Percentiles rank a stretch among this genome's conserved stretches.
Conservation (phyloP, 495 filamentous ascomycete genomes). For the Hyphodiscus hymeniophilus region DNA sequence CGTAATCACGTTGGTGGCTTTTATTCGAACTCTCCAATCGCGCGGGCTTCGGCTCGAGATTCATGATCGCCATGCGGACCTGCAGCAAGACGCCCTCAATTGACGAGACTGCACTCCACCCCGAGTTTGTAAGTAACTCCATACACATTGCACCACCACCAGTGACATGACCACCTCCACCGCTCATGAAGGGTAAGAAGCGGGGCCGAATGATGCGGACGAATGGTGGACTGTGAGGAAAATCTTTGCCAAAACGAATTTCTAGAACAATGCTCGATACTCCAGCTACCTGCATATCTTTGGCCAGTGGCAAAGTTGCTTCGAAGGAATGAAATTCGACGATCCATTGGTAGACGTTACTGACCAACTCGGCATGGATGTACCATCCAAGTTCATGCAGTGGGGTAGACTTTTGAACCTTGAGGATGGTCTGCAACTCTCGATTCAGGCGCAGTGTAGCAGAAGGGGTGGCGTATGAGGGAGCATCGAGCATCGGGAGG, state of each 20-base stretch:
- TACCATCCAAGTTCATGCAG: slow-evolving; percentile 79
- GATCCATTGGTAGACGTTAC: slow-evolving; percentile 88
- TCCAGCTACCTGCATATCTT: slow-evolving; percentile 58
- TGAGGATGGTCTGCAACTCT: slow-evolving; percentile 52
- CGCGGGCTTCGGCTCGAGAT: slow-evolving; percentile 61
- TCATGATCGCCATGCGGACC: slow-evolving; percentile 70
- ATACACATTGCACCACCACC: slow-evolving; percentile 85
- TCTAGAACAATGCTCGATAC: slow-evolving; percentile 69
- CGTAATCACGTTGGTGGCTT: slow-evolving; percentile 43
- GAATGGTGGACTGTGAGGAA: slow-evolving; percentile 75
- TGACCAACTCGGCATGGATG: slow-evolving; percentile 46
- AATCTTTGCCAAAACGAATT: slow-evolving; percentile 66
- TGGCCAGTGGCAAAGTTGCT: slow-evolving; percentile 53
- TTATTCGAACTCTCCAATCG: slow-evolving; percentile 38
- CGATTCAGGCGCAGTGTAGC: slow-evolving; percentile 56
- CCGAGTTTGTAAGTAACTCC: slow-evolving; percentile 78
- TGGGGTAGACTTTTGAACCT: slow-evolving; percentile 53
- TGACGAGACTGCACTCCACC: slow-evolving; percentile 65
- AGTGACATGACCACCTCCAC: slow-evolving; percentile 87
- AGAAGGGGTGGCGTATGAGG: slow-evolving; percentile 56
- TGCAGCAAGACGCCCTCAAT: slow-evolving; percentile 80
- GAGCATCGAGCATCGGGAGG: slow-evolving; percentile 51
- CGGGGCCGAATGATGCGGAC: slow-evolving; percentile 76
- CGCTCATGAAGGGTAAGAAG: slow-evolving; percentile 59
- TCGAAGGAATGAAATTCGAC: slow-evolving; percentile 86